phyloP scores from a whole-genome alignment of 495 filamentous ascomycete genomes.

The Lophiostoma macrostomum region DNA sequence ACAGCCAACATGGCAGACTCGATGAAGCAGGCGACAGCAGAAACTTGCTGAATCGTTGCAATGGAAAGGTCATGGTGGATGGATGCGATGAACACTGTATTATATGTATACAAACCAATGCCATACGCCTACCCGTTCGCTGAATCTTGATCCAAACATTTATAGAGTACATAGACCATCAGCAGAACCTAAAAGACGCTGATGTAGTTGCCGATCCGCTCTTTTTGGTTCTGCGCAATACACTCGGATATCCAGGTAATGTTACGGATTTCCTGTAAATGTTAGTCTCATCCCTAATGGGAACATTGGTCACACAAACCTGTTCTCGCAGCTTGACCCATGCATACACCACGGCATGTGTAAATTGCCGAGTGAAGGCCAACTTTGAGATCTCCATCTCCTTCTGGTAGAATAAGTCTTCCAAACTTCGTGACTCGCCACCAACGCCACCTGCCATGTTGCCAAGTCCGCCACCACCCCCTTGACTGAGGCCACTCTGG shows the following conservation, averaged over 20 bases:
- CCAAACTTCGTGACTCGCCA: slow-evolving; percentile 79
- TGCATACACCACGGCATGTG: slow-evolving; percentile 89
- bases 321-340: slow-evolving; percentile 98
- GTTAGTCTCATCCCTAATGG: not conserved
- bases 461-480: slow-evolving; percentile 62
- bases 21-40: no score
- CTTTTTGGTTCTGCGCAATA: slow-evolving; percentile 99
- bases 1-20: no score
- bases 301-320: slow-evolving; percentile 54
- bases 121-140: not conserved
- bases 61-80: not conserved
- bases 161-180: not conserved
- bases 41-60: no score
- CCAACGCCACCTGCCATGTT: slow-evolving; percentile 75
- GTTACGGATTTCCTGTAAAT: slow-evolving; percentile 87
- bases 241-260: slow-evolving; percentile 99
- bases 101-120: slow-evolving; percentile 12
- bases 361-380: slow-evolving; percentile 95
- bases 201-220: slow-evolving; percentile 97
- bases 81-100: not conserved
- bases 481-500: slow-evolving; percentile 77
- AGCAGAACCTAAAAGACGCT: slow-evolving; percentile 71
- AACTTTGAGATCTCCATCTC: slow-evolving; percentile 97
- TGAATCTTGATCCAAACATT: not conserved
- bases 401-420: slow-evolving; percentile 98